These are phyloP conservation scores for Fraxinus latifolia DNA, from an alignment of 305 asterid genomes.

Conservation along the genomic window DNA sequence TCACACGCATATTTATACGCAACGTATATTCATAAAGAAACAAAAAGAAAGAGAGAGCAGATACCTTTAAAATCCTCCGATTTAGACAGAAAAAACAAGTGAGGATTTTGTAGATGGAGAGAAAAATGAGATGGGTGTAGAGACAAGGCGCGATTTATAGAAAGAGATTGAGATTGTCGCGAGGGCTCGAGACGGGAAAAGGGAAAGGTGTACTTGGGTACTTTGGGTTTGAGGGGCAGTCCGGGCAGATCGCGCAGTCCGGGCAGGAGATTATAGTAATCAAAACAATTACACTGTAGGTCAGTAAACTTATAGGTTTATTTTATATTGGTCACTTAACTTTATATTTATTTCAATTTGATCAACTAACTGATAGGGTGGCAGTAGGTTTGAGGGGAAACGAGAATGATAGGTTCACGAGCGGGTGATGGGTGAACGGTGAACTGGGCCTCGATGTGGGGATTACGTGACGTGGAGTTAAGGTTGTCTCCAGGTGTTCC, in stretches of 20 bases:
- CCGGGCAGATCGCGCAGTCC: conserved; percentile 12
- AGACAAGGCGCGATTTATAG: background rate
- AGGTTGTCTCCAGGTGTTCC: conserved; percentile 9
- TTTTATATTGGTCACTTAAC: background rate
- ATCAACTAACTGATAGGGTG: background rate
- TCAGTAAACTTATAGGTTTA: background rate
- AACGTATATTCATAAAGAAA: background rate
- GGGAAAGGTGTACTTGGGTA: conserved; percentile 2
- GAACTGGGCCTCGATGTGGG: background rate
- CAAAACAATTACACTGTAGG: background rate
- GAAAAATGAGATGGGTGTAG: background rate
- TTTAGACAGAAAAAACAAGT: background rate
- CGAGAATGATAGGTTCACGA: background rate
- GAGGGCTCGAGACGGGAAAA: background rate
- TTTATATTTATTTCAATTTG: background rate
- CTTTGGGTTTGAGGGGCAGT: conserved; percentile 8
- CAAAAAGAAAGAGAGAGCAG: background rate
- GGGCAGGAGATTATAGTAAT: background rate
- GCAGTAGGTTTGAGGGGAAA: background rate
- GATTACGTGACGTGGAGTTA: background rate
- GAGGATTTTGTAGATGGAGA: background rate
- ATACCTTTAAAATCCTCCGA: conserved; percentile 10
- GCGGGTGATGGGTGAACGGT: background rate
- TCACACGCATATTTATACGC: background rate
- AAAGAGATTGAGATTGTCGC: background rate